phyloP scores from a whole-genome alignment of 2,329 filamentous ascomycete species.

The Fusarium decemcellulare region DNA sequence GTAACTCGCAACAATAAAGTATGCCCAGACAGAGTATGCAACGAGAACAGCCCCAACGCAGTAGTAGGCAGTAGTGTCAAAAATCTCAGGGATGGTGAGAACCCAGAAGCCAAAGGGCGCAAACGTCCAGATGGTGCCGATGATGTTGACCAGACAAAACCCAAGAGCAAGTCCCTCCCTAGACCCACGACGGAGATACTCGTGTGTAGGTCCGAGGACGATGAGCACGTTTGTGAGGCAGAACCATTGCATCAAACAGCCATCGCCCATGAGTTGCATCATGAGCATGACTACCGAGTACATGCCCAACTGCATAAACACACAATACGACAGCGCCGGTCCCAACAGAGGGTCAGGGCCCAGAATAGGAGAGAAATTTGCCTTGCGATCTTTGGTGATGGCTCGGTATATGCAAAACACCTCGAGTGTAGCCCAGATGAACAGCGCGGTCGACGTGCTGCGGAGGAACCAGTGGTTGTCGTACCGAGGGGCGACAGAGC shows the following conservation, averaged over 20 bases:
- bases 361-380: not conserved
- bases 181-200: not conserved
- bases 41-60: not conserved
- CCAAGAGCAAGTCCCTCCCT: slow-evolving; percentile 3
- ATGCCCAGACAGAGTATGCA: not conserved
- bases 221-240: slow-evolving; percentile 6
- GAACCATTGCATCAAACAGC: slow-evolving; percentile 1
- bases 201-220: not conserved
- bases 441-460: not conserved
- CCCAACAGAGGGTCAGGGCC: not conserved
- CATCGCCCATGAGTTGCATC: slow-evolving; percentile 4
- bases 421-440: not conserved
- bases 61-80: not conserved
- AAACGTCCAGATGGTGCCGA: slow-evolving; percentile 4
- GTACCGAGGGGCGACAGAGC: not conserved
- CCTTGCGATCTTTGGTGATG: not conserved
- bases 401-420: not conserved
- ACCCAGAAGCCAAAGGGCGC: not conserved
- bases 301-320: slow-evolving; percentile 1
- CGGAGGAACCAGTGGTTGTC: slow-evolving; percentile 4
- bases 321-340: not conserved
- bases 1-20: slow-evolving; percentile 1
- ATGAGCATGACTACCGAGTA: not conserved
- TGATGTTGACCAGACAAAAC: slow-evolving; percentile 2
- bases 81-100: not conserved